Evolutionary conservation across 805 yeast genomes (phyloP).

Genomic region (Ogataea wickerhamii): DNA sequence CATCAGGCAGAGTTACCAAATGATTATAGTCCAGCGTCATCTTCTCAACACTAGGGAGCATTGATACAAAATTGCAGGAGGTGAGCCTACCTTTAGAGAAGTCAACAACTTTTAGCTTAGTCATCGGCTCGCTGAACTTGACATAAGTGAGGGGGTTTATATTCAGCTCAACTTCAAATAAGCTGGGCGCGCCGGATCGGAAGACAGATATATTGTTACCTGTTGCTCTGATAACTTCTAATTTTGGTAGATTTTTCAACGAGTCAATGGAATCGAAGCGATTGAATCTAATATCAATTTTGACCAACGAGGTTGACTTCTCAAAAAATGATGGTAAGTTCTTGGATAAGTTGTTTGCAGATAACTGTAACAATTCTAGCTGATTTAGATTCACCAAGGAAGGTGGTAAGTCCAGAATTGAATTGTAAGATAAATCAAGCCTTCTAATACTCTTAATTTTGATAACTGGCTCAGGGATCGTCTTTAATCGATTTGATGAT

Average conservation of each 20-base stretch:
- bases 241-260: slow-evolving; percentile 51
- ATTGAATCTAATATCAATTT: slow-evolving; percentile 78
- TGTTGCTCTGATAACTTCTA: slow-evolving; percentile 71
- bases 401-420: slow-evolving; percentile 56
- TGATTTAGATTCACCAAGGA: slow-evolving; percentile 56
- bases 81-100: slow-evolving; percentile 81
- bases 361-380: slow-evolving; percentile 65
- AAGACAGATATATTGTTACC: slow-evolving; percentile 74
- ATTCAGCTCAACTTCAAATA: slow-evolving; percentile 69
- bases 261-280: slow-evolving; percentile 50
- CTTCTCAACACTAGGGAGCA: slow-evolving; percentile 64
- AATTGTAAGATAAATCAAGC: slow-evolving; percentile 80
- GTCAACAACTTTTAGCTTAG: slow-evolving; percentile 65
- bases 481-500: slow-evolving; percentile 69
- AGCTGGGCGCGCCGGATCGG: slow-evolving; percentile 55
- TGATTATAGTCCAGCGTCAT: slow-evolving; percentile 79
- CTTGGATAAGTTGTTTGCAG: slow-evolving; percentile 63
- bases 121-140: slow-evolving; percentile 49
- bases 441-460: slow-evolving; percentile 55
- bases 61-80: slow-evolving; percentile 61
- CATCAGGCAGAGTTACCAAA: slow-evolving; percentile 69
- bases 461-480: slow-evolving; percentile 63
- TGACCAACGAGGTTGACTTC: slow-evolving; percentile 53
- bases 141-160: slow-evolving; percentile 81
- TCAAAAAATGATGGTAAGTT: slow-evolving; percentile 51